Evolutionary conservation across 1,284 basidiomycete species (phyloP), one percentile per base, ranked within the genome.

Genomic region (Moniliophthora roreri): DNA sequence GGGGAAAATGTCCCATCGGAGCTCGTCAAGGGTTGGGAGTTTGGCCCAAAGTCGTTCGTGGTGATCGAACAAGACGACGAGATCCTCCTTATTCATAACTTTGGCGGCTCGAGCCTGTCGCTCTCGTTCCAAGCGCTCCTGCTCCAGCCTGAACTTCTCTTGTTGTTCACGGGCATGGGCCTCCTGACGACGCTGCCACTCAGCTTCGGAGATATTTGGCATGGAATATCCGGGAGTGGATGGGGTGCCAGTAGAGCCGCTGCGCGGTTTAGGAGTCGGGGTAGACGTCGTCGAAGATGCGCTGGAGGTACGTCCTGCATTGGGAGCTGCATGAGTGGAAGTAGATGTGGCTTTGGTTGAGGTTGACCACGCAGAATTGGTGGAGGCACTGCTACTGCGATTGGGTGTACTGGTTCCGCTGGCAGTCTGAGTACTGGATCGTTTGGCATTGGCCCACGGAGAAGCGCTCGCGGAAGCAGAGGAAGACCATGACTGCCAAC

Each of bases 1-100:
- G 20, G 88, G 87, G 60, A 90, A 81, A 58, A 76, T 75, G 35
- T 76, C 70, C 85, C 85, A 88, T 20, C 64, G 69, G 37, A 78
- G 64, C 54, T 71, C 67, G 24, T 62, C 60, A 47, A 65, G 60
- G 4, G 67, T 60, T 59, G 73, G 44, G 23, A 85, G 67, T 56
- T 71, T 71, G 35, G 68, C 65, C 86, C 86, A 88, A 51, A 78
- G 77, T 28, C 72, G 70, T 41, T 84, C 82, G 64, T 87, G 85
- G 37, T 50, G 63, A 20, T 80, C 78, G 62, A 82, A 81, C 11
- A 82, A 60, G 54, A 72, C 73, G 32, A 74, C 55, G 16, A 82
- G 67, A 1, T 86, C 82, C 53, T 84, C 79, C 59, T 77, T 78
- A 56, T 70, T 75, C 65, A 82, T 65, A 24, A 71, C 70, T 55